Evolutionary conservation across 1,139 yeast species (phyloP).

Genomic region (Blastobotrys proliferans): DNA sequence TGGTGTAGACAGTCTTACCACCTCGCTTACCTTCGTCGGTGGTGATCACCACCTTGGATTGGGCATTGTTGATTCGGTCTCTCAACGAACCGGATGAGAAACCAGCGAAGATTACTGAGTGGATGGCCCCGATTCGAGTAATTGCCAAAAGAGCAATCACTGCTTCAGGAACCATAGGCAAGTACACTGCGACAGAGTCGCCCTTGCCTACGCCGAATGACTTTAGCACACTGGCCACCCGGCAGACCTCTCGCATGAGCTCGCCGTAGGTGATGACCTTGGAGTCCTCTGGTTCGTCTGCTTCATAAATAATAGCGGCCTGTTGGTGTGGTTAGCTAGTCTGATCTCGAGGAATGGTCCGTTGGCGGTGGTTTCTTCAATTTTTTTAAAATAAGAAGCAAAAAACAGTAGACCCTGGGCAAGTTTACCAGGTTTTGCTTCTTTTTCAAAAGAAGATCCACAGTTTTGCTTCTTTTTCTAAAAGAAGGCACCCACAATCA

Average conservation of each 20-base stretch:
- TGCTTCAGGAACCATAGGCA: slow-evolving; percentile 98
- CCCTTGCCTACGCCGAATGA: slow-evolving; percentile 90
- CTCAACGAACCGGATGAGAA: slow-evolving; percentile 89
- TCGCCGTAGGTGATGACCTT: slow-evolving; percentile 77
- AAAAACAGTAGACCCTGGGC: not conserved
- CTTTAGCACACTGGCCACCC: slow-evolving; percentile 80
- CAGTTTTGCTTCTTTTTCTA: too few relatives aligned
- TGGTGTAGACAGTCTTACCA: slow-evolving; percentile 85
- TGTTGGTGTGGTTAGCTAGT: slow-evolving; percentile 10
- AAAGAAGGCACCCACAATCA: too few relatives aligned
- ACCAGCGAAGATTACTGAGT: slow-evolving; percentile 96
- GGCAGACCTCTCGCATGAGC: slow-evolving; percentile 79
- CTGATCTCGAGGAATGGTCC: too few relatives aligned
- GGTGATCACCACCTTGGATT: slow-evolving; percentile 84
- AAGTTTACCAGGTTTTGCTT: too few relatives aligned
- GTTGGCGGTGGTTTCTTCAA: not conserved
- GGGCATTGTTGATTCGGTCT: slow-evolving; percentile 88
- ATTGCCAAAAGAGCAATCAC: slow-evolving; percentile 91
- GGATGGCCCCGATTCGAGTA: slow-evolving; percentile 93
- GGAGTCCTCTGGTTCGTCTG: slow-evolving; percentile 78
- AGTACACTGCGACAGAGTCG: slow-evolving; percentile 92
- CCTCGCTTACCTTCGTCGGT: slow-evolving; percentile 97
- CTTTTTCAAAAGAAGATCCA: too few relatives aligned
- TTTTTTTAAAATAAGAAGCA: not conserved
- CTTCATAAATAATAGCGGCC: slow-evolving; percentile 84